These are phyloP conservation scores for Penicillium daleae DNA, from an alignment of 495 filamentous ascomycete species.

Conservation along the genomic window DNA sequence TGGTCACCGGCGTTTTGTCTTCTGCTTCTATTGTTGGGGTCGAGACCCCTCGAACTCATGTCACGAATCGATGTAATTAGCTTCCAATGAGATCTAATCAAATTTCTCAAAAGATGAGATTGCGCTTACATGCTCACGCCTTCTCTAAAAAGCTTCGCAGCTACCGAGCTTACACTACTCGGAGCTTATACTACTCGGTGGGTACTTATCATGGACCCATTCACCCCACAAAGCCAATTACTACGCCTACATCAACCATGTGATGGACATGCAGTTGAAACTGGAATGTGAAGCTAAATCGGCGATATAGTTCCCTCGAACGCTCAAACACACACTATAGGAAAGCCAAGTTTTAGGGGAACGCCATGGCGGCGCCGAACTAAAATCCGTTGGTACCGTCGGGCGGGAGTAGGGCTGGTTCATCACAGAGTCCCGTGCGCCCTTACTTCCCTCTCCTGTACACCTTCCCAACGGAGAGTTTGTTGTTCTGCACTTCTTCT, in stretches of 20 bases:
- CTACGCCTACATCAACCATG: background rate
- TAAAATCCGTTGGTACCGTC: background rate
- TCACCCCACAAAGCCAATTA: background rate
- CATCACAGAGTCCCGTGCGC: background rate
- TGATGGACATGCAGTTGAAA: background rate
- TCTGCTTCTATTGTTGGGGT: background rate
- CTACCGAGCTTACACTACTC: background rate
- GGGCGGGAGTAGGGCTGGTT: conserved; percentile 5
- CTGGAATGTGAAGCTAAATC: background rate
- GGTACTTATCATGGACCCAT: background rate
- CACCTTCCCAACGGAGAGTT: background rate
- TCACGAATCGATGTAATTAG: conserved; percentile 1
- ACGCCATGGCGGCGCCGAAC: background rate
- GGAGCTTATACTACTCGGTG: background rate
- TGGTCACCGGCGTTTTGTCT: background rate
- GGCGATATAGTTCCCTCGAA: background rate
- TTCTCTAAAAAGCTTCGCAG: background rate
- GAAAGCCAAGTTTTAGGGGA: background rate
- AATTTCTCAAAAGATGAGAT: background rate
- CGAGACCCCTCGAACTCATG: background rate
- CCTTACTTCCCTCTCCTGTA: too few species aligned
- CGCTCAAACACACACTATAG: too few species aligned
- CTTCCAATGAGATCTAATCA: conserved; percentile 1
- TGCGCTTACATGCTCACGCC: background rate
- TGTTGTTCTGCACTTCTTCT: background rate